Base-by-base conservation (phyloP, 169 alveolate species). In the Plasmodium berghei region DNA sequence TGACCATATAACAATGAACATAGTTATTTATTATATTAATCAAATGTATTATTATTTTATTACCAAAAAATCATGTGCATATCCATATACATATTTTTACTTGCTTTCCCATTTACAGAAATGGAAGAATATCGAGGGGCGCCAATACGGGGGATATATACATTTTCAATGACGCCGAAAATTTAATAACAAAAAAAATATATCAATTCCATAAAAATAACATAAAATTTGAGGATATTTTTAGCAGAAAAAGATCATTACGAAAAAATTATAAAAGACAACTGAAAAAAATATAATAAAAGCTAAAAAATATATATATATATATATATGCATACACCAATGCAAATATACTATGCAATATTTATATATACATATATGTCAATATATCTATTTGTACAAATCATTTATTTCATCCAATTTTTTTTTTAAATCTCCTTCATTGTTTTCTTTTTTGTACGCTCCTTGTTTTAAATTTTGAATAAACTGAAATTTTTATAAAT, bases 381-480 rank as follows among this genome's bases (percentile, higher is more conserved):
- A 34, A 34, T 14, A 58, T 18, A 14, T 8, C 40, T 77, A 77
- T 46, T 56, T 77, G 48, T 77, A 77, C 56, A 77, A 77, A 56
- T 77, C 70, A 3, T 77, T 54, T 63, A 77, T 77, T 63, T 77
- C 89, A 63, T 77, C 89, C 54, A 77, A 56, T 69, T 26, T 66
- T 52, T 52, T 77, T 63, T 66, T 77, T 64, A 77, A 48, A 28
- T 75, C 89, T 6, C 55, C 72, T 63, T 77, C 89, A 54, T 62
- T 24, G 75, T 77, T 77, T 77, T 42, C 24, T 77, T 64, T 77
- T 49, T 58, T 67, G 20, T 63, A 20, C 34, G 59, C 61, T 4
- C 89, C 77, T 77, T 77, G 48, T 77, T 77, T 77, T 56, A 77
- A 77, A 66, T 77, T 77, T 64, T 77, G 74, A 77, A 77, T 62